Percentiles rank a stretch among this genome's conserved stretches.
These are phyloP conservation scores for Tripterygium wilfordii DNA, from an alignment of 177 flowering plant genomes.

Conservation along the genomic window DNA sequence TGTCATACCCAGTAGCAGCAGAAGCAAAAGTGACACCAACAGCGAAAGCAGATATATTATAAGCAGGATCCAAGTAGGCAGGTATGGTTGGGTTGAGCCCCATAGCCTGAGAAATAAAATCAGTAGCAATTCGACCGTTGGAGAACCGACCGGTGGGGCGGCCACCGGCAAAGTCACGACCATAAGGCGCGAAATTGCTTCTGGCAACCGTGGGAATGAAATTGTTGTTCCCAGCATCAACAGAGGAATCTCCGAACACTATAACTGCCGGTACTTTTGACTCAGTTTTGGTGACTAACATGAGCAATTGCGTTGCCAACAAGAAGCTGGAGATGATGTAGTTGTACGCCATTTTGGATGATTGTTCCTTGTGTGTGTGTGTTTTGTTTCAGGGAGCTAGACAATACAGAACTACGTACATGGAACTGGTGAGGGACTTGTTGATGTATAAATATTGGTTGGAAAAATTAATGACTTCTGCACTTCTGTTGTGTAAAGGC, in stretches of 20 bases:
- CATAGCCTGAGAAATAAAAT: constrained; percentile 37
- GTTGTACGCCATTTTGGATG: constrained; percentile 11
- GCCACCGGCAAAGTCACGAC: constrained; percentile 34
- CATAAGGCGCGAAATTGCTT: constrained; percentile 45
- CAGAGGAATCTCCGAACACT: constrained; percentile 43
- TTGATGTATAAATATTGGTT: too few relatives aligned
- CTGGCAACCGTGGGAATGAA: constrained; percentile 20
- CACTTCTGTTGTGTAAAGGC: too few relatives aligned
- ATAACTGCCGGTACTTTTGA: constrained; percentile 31
- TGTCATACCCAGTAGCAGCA: constrained; percentile 44
- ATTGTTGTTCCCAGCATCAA: constrained; percentile 40
- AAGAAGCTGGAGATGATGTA: background rate
- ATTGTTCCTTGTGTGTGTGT: too few relatives aligned
- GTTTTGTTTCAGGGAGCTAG: too few relatives aligned
- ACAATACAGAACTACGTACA: too few relatives aligned
- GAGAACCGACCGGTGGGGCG: constrained; percentile 38
- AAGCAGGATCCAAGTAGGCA: constrained; percentile 38
- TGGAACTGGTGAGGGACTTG: too few relatives aligned
- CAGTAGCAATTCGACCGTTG: constrained; percentile 36
- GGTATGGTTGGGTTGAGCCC: constrained; percentile 31
- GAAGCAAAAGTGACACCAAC: constrained; percentile 46
- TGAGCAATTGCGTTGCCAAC: background rate
- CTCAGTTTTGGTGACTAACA: background rate
- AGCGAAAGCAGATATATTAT: constrained; percentile 31
- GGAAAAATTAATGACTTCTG: too few relatives aligned